phyloP scores from a whole-genome alignment of 78 protist genomes.

The Anaeramoeba ignava region DNA sequence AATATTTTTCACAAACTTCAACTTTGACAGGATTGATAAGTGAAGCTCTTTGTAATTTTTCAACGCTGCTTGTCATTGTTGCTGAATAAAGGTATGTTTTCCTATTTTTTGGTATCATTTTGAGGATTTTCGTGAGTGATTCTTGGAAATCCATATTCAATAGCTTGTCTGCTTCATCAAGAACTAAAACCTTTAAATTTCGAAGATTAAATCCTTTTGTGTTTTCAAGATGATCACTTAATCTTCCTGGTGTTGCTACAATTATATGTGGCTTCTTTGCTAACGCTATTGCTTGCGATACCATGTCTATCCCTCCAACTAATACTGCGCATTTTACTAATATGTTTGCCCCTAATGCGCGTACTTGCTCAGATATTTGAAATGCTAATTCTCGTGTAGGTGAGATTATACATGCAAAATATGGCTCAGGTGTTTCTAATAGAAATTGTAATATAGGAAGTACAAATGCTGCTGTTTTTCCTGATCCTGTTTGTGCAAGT shows the following conservation, averaged over 20 bases:
- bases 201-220: constrained; percentile 81
- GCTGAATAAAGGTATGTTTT: constrained; percentile 84
- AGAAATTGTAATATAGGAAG: constrained; percentile 73
- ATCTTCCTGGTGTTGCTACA: constrained; percentile 94
- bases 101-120: neutral
- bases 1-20: constrained; percentile 14
- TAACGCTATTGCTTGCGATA: constrained; percentile 59
- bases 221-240: constrained; percentile 43
- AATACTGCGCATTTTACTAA: constrained; percentile 53
- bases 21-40: constrained; percentile 75
- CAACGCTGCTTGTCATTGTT: constrained; percentile 92
- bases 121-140: constrained; percentile 44
- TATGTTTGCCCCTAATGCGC: constrained; percentile 73
- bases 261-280: constrained; percentile 85
- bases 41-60: constrained; percentile 78
- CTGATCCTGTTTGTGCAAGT: constrained; percentile 90
- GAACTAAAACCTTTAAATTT: constrained; percentile 41
- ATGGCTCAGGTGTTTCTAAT: constrained; percentile 26
- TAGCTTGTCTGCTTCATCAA: constrained; percentile 96
- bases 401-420: neutral
- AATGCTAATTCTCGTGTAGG: constrained; percentile 83
- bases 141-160: constrained; percentile 83
- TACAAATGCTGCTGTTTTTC: constrained; percentile 92
- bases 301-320: constrained; percentile 57
- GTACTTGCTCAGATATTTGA: constrained; percentile 78